Evolutionary conservation across 805 yeast genomes (phyloP), one percentile per base, ranked within the genome.

Genomic region (Jamesozyma rosinii): DNA sequence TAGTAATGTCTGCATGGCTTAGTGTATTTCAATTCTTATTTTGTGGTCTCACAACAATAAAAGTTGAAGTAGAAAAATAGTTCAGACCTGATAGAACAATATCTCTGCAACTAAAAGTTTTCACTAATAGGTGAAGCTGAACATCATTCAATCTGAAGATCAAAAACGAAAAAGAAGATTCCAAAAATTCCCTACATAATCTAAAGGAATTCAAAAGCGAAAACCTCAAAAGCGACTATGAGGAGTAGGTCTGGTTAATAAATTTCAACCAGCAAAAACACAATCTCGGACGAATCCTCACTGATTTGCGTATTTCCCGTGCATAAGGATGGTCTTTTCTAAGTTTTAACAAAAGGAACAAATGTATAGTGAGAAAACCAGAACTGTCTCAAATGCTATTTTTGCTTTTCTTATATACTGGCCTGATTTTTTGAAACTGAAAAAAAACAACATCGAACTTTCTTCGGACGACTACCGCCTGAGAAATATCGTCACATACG

Each of bases 221-320:
- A 65, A 54, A 49, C 45, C 57, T 52, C 53, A 59, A 49, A 44
- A 48, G 55, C 51, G 63, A 59, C 57, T 64, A 63, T 64, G 64
- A 65, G 77, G 77, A 80, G 81, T 78, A 75, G 76, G 95, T 89
- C 90, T 69, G 89, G 92, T 83, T 82, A 80, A 79, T 59, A 52
- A 60, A 57, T 92, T 90, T 92, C 97, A 92, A 90, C 97, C 95
- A 90, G 98, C 98, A 90, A 90, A 90, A 86, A 92, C 97, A 90
- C 95, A 95, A 89, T 88, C 98, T 90, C 98, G 97, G 98, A 92
- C 96, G 95, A 89, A 88, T 92, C 98, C 97, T 90, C 98, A 90
- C 95, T 89, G 97, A 90, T 88, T 87, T 95, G 95, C 95, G 97
- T 92, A 90, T 88, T 90, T 95, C 97, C 97, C 98, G 83, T 83